Percentiles rank a stretch among this genome's conserved stretches.
These are phyloP conservation scores for Penicillium sclerotiorum DNA, from an alignment of 2,329 filamentous ascomycete genomes.

Conservation along the genomic window DNA sequence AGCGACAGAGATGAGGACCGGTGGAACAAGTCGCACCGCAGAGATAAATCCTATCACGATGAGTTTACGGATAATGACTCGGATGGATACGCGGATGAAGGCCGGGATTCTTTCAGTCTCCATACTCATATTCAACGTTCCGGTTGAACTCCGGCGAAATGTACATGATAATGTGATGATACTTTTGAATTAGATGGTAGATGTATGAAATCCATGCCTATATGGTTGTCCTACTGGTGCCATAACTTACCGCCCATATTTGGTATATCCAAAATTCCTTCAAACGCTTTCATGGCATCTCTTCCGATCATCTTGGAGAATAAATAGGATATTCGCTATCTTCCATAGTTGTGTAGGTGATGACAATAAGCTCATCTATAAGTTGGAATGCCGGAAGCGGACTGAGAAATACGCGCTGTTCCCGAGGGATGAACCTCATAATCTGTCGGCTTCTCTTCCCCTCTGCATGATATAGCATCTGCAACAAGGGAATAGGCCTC, in stretches of 20 bases:
- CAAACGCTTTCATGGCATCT: too few species aligned
- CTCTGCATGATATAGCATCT: background rate
- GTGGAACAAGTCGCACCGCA: constrained; percentile 21
- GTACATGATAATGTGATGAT: constrained; percentile 2
- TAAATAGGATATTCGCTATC: too few species aligned
- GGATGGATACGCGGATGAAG: constrained; percentile 46
- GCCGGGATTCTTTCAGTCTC: constrained; percentile 44
- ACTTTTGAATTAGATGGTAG: too few species aligned
- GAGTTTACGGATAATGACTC: constrained; percentile 58
- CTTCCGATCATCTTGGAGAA: too few species aligned
- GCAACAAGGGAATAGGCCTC: background rate
- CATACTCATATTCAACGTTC: constrained; percentile 39
- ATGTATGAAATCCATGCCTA: too few species aligned
- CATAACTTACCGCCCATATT: too few species aligned
- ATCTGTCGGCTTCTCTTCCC: constrained; percentile 1
- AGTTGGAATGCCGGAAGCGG: constrained; percentile 17
- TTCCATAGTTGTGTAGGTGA: too few species aligned
- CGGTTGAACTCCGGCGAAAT: too few species aligned
- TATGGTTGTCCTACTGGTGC: too few species aligned
- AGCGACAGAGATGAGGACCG: constrained; percentile 20
- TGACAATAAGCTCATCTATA: too few species aligned
- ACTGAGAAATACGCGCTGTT: constrained; percentile 39
- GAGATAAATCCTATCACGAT: constrained; percentile 58
- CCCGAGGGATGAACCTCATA: constrained; percentile 20
- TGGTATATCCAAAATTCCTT: too few species aligned